phyloP scores from a whole-genome alignment of 129 eudicot species.

The Arctium lappa region DNA sequence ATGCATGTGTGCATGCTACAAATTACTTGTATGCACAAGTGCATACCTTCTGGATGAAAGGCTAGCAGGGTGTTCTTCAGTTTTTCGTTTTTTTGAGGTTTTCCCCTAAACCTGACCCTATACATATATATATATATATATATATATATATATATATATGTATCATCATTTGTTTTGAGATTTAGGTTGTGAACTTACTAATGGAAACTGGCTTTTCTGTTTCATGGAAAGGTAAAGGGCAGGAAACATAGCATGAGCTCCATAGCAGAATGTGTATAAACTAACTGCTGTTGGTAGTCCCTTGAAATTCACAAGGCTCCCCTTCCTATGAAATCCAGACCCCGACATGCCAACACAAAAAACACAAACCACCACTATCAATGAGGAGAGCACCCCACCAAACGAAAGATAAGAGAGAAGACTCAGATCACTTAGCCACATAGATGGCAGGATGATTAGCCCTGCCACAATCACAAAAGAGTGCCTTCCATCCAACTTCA shows the following conservation, averaged over 20 bases:
- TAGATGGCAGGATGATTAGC: constrained; percentile 24
- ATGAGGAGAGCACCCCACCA: constrained; percentile 20
- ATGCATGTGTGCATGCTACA: too few relatives aligned
- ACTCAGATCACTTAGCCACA: constrained; percentile 27
- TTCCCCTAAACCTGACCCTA: too few relatives aligned
- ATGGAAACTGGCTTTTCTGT: constrained; percentile 20
- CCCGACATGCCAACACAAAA: constrained; percentile 16
- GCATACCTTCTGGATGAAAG: too few relatives aligned
- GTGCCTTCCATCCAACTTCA: constrained; percentile 26
- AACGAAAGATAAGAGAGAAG: constrained; percentile 20
- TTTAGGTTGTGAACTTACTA: constrained; percentile 4
- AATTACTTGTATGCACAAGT: too few relatives aligned
- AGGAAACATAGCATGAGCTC: constrained; percentile 27
- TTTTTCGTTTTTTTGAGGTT: too few relatives aligned
- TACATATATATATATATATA: too few relatives aligned
- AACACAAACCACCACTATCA: constrained; percentile 19
- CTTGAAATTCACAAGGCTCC: constrained; percentile 16
- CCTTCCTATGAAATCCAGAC: constrained; percentile 18
- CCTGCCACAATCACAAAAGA: constrained; percentile 25
- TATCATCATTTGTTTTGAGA: neutral
- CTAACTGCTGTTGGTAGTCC: constrained; percentile 22
- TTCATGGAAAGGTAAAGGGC: constrained; percentile 16
- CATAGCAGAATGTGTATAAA: constrained; percentile 23
- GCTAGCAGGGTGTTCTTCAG: too few relatives aligned
- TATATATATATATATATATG: too few relatives aligned